Percentiles rank a stretch among this genome's conserved stretches.
Evolutionary conservation across 169 alveolate species (phyloP).

Genomic region (Babesia sp.): DNA sequence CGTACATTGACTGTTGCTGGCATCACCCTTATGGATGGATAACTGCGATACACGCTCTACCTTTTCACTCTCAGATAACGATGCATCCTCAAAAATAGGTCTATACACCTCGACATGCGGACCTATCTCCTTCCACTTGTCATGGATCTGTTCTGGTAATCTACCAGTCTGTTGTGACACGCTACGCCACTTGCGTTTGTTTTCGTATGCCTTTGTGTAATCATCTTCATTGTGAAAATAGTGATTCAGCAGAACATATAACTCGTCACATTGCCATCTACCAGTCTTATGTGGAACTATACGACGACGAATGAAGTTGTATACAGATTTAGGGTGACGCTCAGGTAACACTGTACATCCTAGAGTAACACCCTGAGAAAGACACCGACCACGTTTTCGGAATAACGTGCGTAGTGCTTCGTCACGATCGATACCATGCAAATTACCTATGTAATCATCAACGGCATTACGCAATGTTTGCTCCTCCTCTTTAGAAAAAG

Average conservation of each 20-base stretch:
- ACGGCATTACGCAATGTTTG: slow-evolving; percentile 15
- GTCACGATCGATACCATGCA: slow-evolving; percentile 7
- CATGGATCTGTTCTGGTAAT: slow-evolving; percentile 62
- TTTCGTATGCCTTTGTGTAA: neutral
- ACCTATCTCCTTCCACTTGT: slow-evolving; percentile 55
- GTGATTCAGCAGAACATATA: slow-evolving; percentile 34
- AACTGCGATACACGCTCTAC: neutral
- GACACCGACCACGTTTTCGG: slow-evolving; percentile 25
- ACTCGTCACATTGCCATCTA: slow-evolving; percentile 41
- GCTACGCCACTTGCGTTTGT: slow-evolving; percentile 31
- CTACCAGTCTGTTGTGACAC: slow-evolving; percentile 31
- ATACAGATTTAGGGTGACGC: slow-evolving; percentile 57
- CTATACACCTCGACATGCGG: slow-evolving; percentile 23
- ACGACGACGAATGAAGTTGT: slow-evolving; percentile 48
- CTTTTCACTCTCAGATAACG: slow-evolving; percentile 19
- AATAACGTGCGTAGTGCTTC: slow-evolving; percentile 22
- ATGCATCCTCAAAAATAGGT: slow-evolving; percentile 5
- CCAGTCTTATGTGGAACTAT: slow-evolving; percentile 32
- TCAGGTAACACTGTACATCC: slow-evolving; percentile 37
- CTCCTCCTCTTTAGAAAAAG: slow-evolving; percentile 52
- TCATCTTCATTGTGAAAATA: slow-evolving; percentile 7
- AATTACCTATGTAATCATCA: slow-evolving; percentile 18
- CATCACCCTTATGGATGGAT: neutral
- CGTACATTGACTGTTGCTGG: neutral
- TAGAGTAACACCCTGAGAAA: neutral